Evolutionary conservation across 2,329 filamentous ascomycete genomes (phyloP).

Genomic region (Neonectria faginata): DNA sequence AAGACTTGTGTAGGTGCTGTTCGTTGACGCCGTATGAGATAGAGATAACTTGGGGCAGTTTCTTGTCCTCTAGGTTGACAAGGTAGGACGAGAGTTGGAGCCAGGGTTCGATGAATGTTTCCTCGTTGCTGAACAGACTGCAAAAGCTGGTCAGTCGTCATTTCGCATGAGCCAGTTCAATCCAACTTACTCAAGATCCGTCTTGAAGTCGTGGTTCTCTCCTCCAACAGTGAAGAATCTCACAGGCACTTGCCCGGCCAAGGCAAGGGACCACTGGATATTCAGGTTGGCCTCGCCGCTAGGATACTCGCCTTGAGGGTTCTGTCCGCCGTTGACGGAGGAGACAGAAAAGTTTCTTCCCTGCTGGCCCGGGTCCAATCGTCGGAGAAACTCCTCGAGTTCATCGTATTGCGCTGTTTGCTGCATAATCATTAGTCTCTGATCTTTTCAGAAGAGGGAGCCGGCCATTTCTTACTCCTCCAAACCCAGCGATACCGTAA

Average conservation of each 20-base stretch:
- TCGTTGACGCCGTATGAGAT: conserved; percentile 80
- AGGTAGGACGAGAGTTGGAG: conserved; percentile 72
- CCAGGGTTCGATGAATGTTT: conserved; percentile 72
- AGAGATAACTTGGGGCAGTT: conserved; percentile 72
- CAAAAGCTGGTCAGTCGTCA: not conserved
- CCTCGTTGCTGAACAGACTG: conserved; percentile 46
- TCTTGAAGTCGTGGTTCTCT: conserved; percentile 45
- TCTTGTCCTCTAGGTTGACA: conserved; percentile 61
- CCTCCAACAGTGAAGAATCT: conserved; percentile 50
- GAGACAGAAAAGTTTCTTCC: conserved; percentile 68
- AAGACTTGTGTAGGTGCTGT: conserved; percentile 69
- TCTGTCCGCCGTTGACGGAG: conserved; percentile 67
- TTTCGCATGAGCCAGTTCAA: not conserved
- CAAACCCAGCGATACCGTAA: conserved; percentile 69
- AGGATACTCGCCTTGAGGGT: conserved; percentile 56
- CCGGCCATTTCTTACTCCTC: conserved; percentile 46
- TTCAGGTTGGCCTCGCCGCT: conserved; percentile 54
- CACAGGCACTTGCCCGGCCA: conserved; percentile 52
- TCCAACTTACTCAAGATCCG: conserved; percentile 51
- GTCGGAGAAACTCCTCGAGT: conserved; percentile 65
- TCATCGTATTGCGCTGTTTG: conserved; percentile 66
- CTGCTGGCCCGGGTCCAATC: conserved; percentile 63
- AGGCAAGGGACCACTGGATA: conserved; percentile 51
- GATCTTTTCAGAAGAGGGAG: not conserved
- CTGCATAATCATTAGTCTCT: conserved; percentile 38